Conservation (phyloP, 2,329 filamentous ascomycete genomes). For the Trichoderma koningiopsis region DNA sequence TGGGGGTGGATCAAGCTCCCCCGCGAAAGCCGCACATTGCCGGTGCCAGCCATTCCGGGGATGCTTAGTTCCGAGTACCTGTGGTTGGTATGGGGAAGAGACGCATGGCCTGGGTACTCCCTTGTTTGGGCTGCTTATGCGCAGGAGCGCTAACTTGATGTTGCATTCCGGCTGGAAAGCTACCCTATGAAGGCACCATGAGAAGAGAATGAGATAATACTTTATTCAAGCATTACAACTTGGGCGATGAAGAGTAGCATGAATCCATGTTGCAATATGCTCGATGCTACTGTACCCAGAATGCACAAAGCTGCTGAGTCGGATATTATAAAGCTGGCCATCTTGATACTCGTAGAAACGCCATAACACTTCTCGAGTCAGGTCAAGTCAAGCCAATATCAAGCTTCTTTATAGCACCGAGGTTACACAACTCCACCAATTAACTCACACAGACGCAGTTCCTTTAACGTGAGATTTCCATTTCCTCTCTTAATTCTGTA, state of each 20-base stretch:
- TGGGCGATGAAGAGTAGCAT: background rate
- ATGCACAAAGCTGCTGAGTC: background rate
- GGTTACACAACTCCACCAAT: background rate
- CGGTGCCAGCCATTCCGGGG: slow-evolving; percentile 35
- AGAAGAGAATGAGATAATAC: too few relatives aligned
- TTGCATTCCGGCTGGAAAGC: too few relatives aligned
- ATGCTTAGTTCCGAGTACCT: background rate
- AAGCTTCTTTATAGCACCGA: background rate
- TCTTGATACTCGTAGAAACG: background rate
- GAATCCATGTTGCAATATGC: background rate
- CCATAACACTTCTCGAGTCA: background rate
- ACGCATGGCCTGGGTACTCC: background rate
- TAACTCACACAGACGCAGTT: background rate
- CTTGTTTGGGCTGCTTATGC: background rate
- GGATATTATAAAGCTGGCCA: background rate
- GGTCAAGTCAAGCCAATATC: background rate
- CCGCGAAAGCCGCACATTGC: slow-evolving; percentile 42
- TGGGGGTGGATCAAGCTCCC: slow-evolving; percentile 31
- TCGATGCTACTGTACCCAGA: background rate
- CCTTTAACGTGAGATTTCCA: slow-evolving; percentile 12
- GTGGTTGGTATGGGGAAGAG: background rate
- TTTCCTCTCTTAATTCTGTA: slow-evolving; percentile 18
- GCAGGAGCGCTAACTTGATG: background rate
- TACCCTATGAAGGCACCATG: background rate
- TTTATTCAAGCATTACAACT: too few relatives aligned